A percentile compares a stretch with the other conserved stretches of the same genome.
These are phyloP conservation scores for Talaromyces sp. DNA, from an alignment of 2,329 filamentous ascomycete species.

Conservation along the genomic window DNA sequence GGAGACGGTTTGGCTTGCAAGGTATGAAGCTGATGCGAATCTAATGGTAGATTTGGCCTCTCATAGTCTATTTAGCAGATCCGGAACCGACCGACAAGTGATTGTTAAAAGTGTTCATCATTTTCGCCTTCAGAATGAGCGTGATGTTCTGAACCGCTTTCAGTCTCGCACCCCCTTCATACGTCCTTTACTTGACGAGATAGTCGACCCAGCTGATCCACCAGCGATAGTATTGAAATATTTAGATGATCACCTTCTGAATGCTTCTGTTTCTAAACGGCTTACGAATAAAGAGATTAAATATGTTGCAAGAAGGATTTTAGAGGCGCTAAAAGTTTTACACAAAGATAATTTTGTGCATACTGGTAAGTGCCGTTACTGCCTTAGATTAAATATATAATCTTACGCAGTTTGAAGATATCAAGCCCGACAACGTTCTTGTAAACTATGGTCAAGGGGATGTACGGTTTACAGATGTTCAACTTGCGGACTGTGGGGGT, in stretches of 20 bases:
- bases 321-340: not conserved
- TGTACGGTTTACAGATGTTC: constrained; percentile 21
- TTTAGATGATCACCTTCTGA: constrained; percentile 9
- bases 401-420: constrained; percentile 16
- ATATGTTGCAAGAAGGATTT: constrained; percentile 2
- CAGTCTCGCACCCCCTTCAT: not conserved
- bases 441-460: constrained; percentile 21
- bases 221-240: constrained; percentile 5
- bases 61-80: not conserved
- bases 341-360: constrained; percentile 6
- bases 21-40: not conserved
- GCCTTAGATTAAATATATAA: not conserved
- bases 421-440: constrained; percentile 24
- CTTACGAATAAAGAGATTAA: constrained; percentile 6
- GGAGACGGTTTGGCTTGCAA: not conserved
- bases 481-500: constrained; percentile 22
- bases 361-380: not conserved
- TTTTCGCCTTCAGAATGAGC: constrained; percentile 9
- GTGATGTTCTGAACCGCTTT: constrained; percentile 2
- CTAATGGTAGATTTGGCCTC: not conserved
- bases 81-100: not conserved
- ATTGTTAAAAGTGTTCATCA: constrained; percentile 1
- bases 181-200: constrained; percentile 11
- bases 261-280: not conserved
- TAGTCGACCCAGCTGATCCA: not conserved